phyloP scores from a whole-genome alignment of 1,284 basidiomycete species.

The Peniophora sp. region DNA sequence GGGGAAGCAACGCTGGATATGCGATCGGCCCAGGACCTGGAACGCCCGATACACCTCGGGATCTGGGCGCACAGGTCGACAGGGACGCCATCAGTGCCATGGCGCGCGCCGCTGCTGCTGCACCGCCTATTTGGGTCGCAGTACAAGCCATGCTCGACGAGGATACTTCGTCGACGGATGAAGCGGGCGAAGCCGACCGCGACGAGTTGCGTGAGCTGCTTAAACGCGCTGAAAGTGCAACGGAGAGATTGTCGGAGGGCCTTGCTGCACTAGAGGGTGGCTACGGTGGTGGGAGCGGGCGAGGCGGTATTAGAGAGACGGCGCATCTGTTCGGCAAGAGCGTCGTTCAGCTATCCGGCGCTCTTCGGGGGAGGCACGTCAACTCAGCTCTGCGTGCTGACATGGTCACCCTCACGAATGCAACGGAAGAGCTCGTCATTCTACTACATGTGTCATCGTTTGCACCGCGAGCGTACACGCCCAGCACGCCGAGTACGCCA shows the following conservation, averaged over 20 bases:
- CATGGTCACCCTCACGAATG: constrained; percentile 66
- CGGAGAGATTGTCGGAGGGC: constrained; percentile 46
- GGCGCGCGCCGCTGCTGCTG: constrained; percentile 57
- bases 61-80: constrained; percentile 52
- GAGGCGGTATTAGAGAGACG: constrained; percentile 56
- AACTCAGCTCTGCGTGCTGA: constrained; percentile 52
- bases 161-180: constrained; percentile 46
- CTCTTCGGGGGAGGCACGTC: constrained; percentile 52
- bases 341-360: constrained; percentile 60
- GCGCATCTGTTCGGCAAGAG: constrained; percentile 69
- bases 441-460: constrained; percentile 75
- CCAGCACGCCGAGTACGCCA: constrained; percentile 28
- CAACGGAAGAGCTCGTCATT: constrained; percentile 73
- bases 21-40: constrained; percentile 29
- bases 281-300: constrained; percentile 34
- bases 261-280: constrained; percentile 43
- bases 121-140: constrained; percentile 59
- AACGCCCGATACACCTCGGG: constrained; percentile 26
- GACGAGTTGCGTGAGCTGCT: constrained; percentile 43
- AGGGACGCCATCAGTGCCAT: constrained; percentile 65
- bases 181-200: constrained; percentile 24
- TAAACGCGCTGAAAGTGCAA: constrained; percentile 47
- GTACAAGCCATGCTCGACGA: constrained; percentile 37
- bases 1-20: constrained; percentile 39
- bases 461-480: constrained; percentile 52